Percentiles rank a stretch among this genome's conserved stretches.
These are phyloP conservation scores for cucumber (Cucumis sativus) DNA, from an alignment of 306 rosid species.

Conservation along the genomic window DNA sequence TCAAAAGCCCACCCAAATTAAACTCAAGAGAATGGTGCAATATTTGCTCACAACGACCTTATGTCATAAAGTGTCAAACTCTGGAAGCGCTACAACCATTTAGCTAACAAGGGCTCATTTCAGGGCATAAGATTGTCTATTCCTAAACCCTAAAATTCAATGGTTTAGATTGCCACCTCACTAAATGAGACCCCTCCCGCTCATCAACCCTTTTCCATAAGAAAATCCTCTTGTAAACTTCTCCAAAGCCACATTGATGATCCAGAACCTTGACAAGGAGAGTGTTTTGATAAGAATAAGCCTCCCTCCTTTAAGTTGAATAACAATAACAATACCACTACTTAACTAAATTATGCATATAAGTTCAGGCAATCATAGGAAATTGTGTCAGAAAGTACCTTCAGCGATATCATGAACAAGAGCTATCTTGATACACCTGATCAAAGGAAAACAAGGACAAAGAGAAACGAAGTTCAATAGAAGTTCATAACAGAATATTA, in stretches of 20 bases:
- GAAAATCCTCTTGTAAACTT: neutral
- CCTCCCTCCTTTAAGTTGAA: neutral
- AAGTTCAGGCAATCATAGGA: neutral
- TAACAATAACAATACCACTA: neutral
- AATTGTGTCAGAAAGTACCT: conserved; percentile 35
- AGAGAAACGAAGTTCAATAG: conserved; percentile 12
- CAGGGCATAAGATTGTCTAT: neutral
- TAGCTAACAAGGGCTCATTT: neutral
- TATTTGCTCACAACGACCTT: too few relatives aligned
- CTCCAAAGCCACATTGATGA: neutral
- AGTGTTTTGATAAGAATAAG: neutral
- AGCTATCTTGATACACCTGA: conserved; percentile 86
- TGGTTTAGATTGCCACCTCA: neutral
- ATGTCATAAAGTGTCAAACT: too few relatives aligned
- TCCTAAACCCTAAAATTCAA: neutral
- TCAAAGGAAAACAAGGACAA: conserved; percentile 7
- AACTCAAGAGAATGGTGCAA: too few relatives aligned
- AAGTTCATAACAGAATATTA: neutral
- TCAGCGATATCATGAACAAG: conserved; percentile 93
- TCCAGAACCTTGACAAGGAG: neutral
- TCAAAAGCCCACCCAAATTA: too few relatives aligned
- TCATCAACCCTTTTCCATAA: neutral
- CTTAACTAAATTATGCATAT: neutral
- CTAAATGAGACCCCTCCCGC: neutral
- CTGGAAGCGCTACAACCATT: neutral